Evolutionary conservation across 2,329 filamentous ascomycete species (phyloP), one percentile per base, ranked within the genome.

Genomic region (Xenoacremonium recifei): DNA sequence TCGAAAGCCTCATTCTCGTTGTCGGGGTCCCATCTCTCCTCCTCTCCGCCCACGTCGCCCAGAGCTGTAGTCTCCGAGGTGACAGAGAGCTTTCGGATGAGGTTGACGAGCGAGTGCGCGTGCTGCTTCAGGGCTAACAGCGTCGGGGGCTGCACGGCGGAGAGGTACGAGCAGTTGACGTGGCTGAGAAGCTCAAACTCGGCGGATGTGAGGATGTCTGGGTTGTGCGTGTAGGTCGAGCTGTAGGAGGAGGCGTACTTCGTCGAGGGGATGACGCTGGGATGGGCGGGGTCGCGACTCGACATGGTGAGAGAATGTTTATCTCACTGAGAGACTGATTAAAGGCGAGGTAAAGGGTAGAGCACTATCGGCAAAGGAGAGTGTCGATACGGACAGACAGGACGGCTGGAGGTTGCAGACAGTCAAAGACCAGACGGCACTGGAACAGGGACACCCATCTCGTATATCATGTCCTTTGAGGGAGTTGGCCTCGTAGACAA

Each of bases 121-220:
- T 83, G 79, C 53, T 79, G 72, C 59, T 83, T 83, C 25, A 83
- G 66, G 2, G 76, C 67, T 1, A 75, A 62, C n/a, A 83, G 64
- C 0, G 77, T 81, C 2, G 78, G 77, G 4, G 76, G 62, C 5
- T 64, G 57, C 4, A 71, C 73, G 3, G 75, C 78, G 3, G 78
- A 82, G 29, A 82, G 63, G 50, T 80, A 81, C 43, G 68, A 66
- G 60, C 79, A 83, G 61, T 78, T 81, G 47, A 80, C 64, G 48
- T 80, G 69, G 20, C 49, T 36, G 15, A 67, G 54, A 10, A 62
- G 49, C 6, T 47, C 18, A 1, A 62, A 27, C 6, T 61, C 60
- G 0, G 44, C 21, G 2, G 40, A 21, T 4, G 41, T 53, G 6
- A 58, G 17, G 15, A 59, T 40, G 13, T 49, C 45, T 4, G 49